These are phyloP conservation scores for Solanum appendiculatum DNA, from an alignment of 257 asterid genomes.

Conservation along the genomic window DNA sequence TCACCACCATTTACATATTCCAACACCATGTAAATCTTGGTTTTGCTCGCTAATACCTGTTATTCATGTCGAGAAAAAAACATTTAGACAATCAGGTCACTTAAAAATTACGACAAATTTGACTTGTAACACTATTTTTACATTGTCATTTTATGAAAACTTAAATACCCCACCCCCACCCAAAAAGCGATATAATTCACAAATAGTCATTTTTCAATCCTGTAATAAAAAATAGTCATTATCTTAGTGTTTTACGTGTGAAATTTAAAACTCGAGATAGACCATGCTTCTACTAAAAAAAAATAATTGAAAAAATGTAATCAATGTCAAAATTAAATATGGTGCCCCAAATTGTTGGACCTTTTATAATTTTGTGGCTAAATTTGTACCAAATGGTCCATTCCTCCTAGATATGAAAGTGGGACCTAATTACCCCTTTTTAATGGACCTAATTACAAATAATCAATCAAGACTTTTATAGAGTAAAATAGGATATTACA, in stretches of 20 bases:
- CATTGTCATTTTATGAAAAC: background rate
- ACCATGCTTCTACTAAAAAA: too few species aligned
- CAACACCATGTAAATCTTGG: slow-evolving; percentile 91
- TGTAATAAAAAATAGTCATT: background rate
- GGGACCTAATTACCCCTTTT: background rate
- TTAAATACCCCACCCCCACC: background rate
- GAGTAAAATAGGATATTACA: background rate
- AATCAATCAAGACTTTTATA: background rate
- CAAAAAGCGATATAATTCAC: background rate
- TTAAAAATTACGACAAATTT: background rate
- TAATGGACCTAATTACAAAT: background rate
- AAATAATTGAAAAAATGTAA: background rate
- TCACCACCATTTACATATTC: slow-evolving; percentile 94
- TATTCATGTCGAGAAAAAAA: background rate
- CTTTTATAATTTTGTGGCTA: background rate
- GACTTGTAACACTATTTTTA: background rate
- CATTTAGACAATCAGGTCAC: background rate
- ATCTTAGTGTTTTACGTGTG: background rate
- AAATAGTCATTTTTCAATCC: background rate
- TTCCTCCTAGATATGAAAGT: background rate
- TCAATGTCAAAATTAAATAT: background rate
- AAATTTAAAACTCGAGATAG: background rate
- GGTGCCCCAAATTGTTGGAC: background rate
- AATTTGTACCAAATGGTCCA: background rate
- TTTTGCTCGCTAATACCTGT: slow-evolving; percentile 93